These are phyloP conservation scores for Ganoderma leucocontextum DNA, from an alignment of 1,284 basidiomycete genomes.

Conservation along the genomic window DNA sequence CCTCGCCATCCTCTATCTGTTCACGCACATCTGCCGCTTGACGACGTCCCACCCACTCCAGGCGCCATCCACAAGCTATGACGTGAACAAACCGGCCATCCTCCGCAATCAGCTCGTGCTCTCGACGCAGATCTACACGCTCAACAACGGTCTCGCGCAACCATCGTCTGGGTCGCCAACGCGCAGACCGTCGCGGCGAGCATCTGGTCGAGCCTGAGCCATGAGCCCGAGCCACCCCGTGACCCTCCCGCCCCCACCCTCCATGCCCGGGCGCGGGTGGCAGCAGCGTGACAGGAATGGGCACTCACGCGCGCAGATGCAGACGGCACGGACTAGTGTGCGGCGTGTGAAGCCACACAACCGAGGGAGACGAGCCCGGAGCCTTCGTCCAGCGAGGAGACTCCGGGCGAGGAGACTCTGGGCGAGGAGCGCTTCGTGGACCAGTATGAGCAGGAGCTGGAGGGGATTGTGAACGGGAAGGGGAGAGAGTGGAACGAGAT, in stretches of 20 bases:
- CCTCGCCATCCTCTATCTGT: constrained; percentile 80
- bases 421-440: constrained; percentile 61
- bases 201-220: constrained; percentile 77
- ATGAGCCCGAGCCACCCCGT: constrained; percentile 80
- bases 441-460: constrained; percentile 45
- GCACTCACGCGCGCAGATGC: constrained; percentile 49
- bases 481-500: constrained; percentile 24
- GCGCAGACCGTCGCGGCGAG: constrained; percentile 51
- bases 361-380: constrained; percentile 82
- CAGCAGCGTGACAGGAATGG: constrained; percentile 45
- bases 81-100: constrained; percentile 57
- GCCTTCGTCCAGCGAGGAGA: constrained; percentile 61
- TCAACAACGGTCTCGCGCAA: constrained; percentile 66
- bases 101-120: constrained; percentile 73
- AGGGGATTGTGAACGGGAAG: constrained; percentile 40
- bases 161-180: constrained; percentile 68
- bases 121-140: constrained; percentile 80
- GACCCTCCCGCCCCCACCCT: constrained; percentile 55
- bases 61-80: constrained; percentile 55
- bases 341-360: constrained; percentile 66
- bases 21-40: constrained; percentile 68
- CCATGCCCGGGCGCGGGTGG: constrained; percentile 44
- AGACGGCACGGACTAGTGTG: constrained; percentile 30
- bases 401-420: constrained; percentile 65
- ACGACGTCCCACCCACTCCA: constrained; percentile 49